Conservation (phyloP, 192 early-diverging fungal genomes). For the Blastocladiella britannica region DNA sequence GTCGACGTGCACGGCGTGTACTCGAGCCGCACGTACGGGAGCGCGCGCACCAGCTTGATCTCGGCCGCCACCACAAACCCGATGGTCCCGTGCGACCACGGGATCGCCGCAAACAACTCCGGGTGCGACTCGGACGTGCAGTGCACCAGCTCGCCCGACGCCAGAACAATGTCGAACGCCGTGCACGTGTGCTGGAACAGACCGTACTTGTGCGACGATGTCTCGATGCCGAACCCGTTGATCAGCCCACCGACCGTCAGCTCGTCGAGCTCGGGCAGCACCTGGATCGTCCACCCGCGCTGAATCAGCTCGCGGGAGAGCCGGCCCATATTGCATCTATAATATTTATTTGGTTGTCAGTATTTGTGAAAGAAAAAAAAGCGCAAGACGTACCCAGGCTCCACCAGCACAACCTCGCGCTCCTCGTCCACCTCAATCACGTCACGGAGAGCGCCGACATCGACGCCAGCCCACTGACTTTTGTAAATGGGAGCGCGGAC, state of each 20-base stretch:
- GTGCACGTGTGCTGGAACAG: conserved; percentile 13
- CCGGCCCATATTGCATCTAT: conserved; percentile 19
- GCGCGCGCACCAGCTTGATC: conserved; percentile 17
- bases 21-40: conserved; percentile 14
- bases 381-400: conserved; percentile 3
- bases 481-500: conserved; percentile 2
- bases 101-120: conserved; percentile 17
- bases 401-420: conserved; percentile 10
- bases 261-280: conserved; percentile 18
- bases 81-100: conserved; percentile 18
- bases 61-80: conserved; percentile 17
- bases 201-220: conserved; percentile 20
- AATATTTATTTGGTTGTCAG: too few species aligned
- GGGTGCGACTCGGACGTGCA: conserved; percentile 13
- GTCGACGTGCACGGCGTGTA: conserved; percentile 12
- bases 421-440: conserved; percentile 14
- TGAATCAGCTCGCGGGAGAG: conserved; percentile 14
- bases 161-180: conserved; percentile 14
- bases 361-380: background rate
- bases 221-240: conserved; percentile 17
- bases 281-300: conserved; percentile 13
- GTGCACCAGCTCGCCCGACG: conserved; percentile 13
- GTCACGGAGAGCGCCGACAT: conserved; percentile 8
- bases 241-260: conserved; percentile 20
- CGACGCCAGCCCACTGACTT: conserved; percentile 3